Evolutionary conservation across 2,329 filamentous ascomycete species (phyloP), one percentile per base, ranked within the genome.

Genomic region (Ceratocystis colombiana): DNA sequence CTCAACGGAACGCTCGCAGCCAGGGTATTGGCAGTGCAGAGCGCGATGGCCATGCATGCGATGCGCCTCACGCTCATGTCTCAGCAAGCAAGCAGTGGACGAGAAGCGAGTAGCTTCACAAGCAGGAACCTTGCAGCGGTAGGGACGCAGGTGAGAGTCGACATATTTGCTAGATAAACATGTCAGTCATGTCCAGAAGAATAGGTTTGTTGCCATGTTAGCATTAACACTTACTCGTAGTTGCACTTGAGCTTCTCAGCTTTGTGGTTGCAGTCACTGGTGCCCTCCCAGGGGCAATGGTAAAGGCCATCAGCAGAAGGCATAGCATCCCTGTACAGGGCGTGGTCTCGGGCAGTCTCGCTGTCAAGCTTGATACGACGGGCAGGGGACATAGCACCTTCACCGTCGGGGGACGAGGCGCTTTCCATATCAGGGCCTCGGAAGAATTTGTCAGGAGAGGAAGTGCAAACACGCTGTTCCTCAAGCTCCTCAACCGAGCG

Each of bases 201-300:
- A 48, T 8, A 57, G 37, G 3, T 12, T 7, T 28, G 5, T 8
- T 44, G 33, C 25, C 7, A 17, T 3, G n/a, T 28, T n/a, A 2
- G 30, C 20, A 22, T 22, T 41, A 20, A 17, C 28, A 78, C 90
- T 84, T 87, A 96, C 92, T 96, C 92, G 75, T 96, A 97, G 78
- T 96, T 96, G 86, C 93, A 96, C 84, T 96, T 96, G 72, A 97
- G 88, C 79, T 95, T 94, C 73, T 95, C 94, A 50, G 92, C 85
- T 78, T 89, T 89, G 84, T 96, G 93, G 76, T 84, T 88, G 83
- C 93, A 97, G 73, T 75, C 79, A 41, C 77, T 67, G 68, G 86
- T 81, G 71, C 85, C 88, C 75, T 88, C 86, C 81, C 88, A 94
- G 5, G 93, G 93, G 81, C 93, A 97, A 78, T 96, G 90, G 79